Base-by-base conservation (phyloP, 148 eudicot genomes). In the Fallopia convolvulus region DNA sequence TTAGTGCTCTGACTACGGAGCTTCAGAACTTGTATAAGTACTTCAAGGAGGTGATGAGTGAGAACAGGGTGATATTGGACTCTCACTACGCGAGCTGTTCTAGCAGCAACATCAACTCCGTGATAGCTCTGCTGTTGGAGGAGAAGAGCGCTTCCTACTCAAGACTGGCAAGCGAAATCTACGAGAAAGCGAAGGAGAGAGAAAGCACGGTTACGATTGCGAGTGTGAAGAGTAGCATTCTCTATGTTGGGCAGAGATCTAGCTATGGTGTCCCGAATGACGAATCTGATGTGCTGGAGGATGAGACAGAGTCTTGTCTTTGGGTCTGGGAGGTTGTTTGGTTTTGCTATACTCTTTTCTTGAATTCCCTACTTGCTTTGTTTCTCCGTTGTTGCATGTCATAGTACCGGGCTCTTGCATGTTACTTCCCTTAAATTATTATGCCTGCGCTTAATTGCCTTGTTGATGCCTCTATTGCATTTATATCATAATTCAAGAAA, bases 311-410 rank as follows among this genome's bases (percentile, higher is more conserved):
- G 75, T 79, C 86, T 55, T 88, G 87, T 60, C 91, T 92, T 39
- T 90, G 98, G 98, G 92, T 92, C 73, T 92, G 98, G 98, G 97
- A 94, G 98, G 98, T 94, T 60, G 36, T 33, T 14, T 58, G 13
- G 13, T 33, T 58, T 58, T 58, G 13, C 33, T 23, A 8, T 23
- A 21, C 66, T 58, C 33, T 21, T 58, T 58, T 58, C 30, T 21
- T 58, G 6, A 20, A 8, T 9, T 48, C 60, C 60, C 60, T 18
- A 5, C 20, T 55, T 58, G 11, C 11, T 58, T 23, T 23, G 33
- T 9, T 55, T 55, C 21, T 55, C 23, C 23, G 32, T 7, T 21
- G 7, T 11, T 58, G 66, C 66, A 58, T 58, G 30, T 58, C 66
- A 20, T 58, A 58, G 32, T 4, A 55, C 3, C 18, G 8, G 60